Conservation (phyloP, 192 early-diverging fungal species). For the Pilobolus umbonatus region DNA sequence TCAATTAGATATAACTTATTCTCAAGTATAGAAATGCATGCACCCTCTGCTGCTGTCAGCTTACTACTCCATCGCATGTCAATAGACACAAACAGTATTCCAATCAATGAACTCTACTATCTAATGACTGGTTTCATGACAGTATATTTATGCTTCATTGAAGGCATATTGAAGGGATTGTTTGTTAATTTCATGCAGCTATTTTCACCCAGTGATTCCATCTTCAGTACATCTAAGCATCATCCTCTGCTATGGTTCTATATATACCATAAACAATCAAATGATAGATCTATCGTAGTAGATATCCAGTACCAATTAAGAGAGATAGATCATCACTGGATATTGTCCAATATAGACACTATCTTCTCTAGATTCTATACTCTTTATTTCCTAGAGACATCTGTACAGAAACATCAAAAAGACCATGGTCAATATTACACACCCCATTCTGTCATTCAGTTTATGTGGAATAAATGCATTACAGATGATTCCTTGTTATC, state of each 20-base stretch:
- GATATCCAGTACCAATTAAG: slow-evolving; percentile 2
- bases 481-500: background rate
- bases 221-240: slow-evolving; percentile 19
- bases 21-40: slow-evolving; percentile 5
- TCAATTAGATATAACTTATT: background rate
- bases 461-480: slow-evolving; percentile 50
- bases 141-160: slow-evolving; percentile 34
- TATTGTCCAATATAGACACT: slow-evolving; percentile 28
- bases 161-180: slow-evolving; percentile 11
- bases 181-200: slow-evolving; percentile 21
- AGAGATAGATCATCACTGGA: slow-evolving; percentile 14
- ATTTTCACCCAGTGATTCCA: slow-evolving; percentile 37
- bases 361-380: slow-evolving; percentile 49
- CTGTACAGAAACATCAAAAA: slow-evolving; percentile 54
- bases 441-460: slow-evolving; percentile 44
- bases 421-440: slow-evolving; percentile 61
- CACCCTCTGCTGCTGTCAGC: slow-evolving; percentile 11
- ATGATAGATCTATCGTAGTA: background rate
- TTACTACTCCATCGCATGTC: slow-evolving; percentile 6
- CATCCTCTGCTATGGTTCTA: slow-evolving; percentile 24
- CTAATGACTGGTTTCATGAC: slow-evolving; percentile 46
- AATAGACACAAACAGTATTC: background rate
- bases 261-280: background rate
- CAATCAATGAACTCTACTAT: slow-evolving; percentile 25
- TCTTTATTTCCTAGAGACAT: slow-evolving; percentile 40